Percentiles rank a stretch among this genome's conserved stretches.
Conservation (phyloP, 176 grass and related monocot species). For the Typha latifolia region DNA sequence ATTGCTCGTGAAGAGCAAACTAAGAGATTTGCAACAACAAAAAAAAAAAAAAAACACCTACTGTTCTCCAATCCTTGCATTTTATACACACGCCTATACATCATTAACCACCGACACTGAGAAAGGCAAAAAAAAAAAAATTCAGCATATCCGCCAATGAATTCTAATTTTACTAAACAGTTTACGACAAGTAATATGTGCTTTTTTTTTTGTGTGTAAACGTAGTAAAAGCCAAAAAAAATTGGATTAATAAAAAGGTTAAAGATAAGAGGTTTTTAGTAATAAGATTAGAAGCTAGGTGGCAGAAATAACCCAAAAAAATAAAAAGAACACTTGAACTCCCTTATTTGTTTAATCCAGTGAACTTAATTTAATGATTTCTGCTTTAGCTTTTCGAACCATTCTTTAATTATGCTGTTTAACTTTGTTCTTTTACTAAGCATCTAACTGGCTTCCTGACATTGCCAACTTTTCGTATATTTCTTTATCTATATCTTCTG, state of each 20-base stretch:
- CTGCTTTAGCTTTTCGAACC: conserved; percentile 45
- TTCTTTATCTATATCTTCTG: no score
- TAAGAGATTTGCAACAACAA: neutral
- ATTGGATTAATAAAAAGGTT: no score
- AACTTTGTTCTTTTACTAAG: neutral
- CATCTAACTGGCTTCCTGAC: no score
- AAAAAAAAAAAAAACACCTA: neutral
- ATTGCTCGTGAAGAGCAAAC: neutral
- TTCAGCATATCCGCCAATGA: neutral
- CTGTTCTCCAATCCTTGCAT: neutral
- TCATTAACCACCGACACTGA: conserved; percentile 1
- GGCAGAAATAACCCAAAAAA: no score
- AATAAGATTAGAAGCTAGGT: no score
- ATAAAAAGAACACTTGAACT: neutral
- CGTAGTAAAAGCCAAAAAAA: no score
- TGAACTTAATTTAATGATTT: conserved; percentile 28
- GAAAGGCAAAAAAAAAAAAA: no score
- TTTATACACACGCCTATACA: conserved; percentile 4
- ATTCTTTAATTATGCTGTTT: conserved; percentile 62
- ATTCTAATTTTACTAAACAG: no score
- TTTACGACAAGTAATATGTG: no score
- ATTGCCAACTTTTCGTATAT: no score
- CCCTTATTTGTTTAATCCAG: conserved; percentile 25
- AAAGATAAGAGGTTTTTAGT: no score
- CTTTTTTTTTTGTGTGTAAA: no score